These are phyloP conservation scores for Ophiorrhiza pumila DNA, from an alignment of 257 asterid species.

Conservation along the genomic window DNA sequence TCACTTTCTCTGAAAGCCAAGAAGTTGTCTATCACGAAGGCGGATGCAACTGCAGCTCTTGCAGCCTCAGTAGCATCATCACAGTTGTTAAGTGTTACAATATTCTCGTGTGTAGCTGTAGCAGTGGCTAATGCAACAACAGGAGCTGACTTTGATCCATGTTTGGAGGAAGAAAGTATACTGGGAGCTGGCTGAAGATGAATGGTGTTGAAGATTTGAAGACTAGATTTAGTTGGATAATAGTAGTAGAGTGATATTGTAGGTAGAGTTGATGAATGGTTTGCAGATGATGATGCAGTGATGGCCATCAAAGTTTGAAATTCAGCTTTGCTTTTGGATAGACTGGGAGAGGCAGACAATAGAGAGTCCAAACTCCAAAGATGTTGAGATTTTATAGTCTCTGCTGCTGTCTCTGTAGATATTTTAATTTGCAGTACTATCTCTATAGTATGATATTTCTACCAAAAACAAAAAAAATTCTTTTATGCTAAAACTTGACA, in stretches of 20 bases:
- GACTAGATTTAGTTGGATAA: constrained; percentile 21
- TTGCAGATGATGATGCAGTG: constrained; percentile 24
- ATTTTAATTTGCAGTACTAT: background rate
- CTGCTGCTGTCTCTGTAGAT: background rate
- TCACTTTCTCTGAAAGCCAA: constrained; percentile 10
- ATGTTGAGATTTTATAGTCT: background rate
- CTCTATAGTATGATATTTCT: background rate
- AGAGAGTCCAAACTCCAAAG: constrained; percentile 6
- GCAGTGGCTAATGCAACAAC: constrained; percentile 25
- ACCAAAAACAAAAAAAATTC: no score
- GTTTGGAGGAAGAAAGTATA: constrained; percentile 12
- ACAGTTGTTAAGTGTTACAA: background rate
- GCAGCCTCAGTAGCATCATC: constrained; percentile 18
- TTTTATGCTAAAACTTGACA: no score
- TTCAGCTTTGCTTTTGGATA: constrained; percentile 12
- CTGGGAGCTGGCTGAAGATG: constrained; percentile 9
- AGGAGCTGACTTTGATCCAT: constrained; percentile 23
- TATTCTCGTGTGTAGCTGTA: constrained; percentile 4
- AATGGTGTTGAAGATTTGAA: constrained; percentile 10
- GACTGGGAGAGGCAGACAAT: constrained; percentile 20
- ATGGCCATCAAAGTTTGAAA: constrained; percentile 28
- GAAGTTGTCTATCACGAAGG: constrained; percentile 4
- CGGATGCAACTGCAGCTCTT: constrained; percentile 7
- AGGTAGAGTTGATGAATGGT: constrained; percentile 10
- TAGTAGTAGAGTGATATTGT: constrained; percentile 20